These are phyloP conservation scores for Meyerozyma athensensis DNA, from an alignment of 1,139 yeast genomes.

Conservation along the genomic window DNA sequence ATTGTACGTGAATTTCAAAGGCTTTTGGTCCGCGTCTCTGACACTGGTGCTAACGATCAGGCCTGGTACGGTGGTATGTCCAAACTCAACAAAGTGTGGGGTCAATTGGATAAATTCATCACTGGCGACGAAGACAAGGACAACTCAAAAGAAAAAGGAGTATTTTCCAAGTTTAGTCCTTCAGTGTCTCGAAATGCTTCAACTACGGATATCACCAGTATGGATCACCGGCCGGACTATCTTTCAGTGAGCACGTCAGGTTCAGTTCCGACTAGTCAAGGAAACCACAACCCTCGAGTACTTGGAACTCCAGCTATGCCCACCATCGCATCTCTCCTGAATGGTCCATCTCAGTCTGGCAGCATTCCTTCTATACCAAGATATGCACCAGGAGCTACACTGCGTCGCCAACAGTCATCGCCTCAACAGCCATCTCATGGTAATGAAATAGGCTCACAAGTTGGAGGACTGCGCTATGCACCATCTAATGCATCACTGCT, in stretches of 20 bases:
- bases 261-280: conserved; percentile 8
- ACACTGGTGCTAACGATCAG: conserved; percentile 35
- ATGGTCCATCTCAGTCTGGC: not conserved
- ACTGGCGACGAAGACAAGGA: conserved; percentile 70
- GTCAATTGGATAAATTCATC: conserved; percentile 82
- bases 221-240: conserved; percentile 8
- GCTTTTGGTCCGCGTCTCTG: conserved; percentile 42
- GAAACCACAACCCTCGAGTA: not conserved
- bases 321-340: not conserved
- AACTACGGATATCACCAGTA: conserved; percentile 35
- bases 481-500: conserved; percentile 24
- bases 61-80: conserved; percentile 69
- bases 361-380: conserved; percentile 5
- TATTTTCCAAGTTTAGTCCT: conserved; percentile 72
- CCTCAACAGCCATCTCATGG: conserved; percentile 1
- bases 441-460: conserved; percentile 9
- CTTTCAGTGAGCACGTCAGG: not conserved
- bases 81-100: conserved; percentile 82
- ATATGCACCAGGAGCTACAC: conserved; percentile 5
- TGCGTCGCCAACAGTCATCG: conserved; percentile 5
- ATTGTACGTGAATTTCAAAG: conserved; percentile 34
- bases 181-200: conserved; percentile 53
- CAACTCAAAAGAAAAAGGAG: conserved; percentile 44
- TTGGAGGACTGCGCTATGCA: conserved; percentile 19
- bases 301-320: not conserved